Percentiles rank a stretch among this genome's conserved stretches.
These are phyloP conservation scores for Cenococcum geophilum DNA, from an alignment of 495 filamentous ascomycete genomes.

Conservation along the genomic window DNA sequence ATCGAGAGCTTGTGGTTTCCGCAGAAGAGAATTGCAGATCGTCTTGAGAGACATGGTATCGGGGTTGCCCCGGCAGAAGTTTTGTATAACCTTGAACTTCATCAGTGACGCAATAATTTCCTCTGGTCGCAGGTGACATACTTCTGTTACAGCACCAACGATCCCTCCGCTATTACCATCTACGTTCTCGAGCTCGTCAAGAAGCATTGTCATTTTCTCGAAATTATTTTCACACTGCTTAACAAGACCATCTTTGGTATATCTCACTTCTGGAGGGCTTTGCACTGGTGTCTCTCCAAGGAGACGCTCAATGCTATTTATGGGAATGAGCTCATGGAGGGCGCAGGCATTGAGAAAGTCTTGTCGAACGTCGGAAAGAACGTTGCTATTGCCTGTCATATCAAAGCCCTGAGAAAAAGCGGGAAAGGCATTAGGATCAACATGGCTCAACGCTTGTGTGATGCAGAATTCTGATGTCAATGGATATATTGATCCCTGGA, in stretches of 20 bases:
- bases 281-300: conserved; percentile 83
- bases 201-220: conserved; percentile 64
- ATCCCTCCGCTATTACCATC: conserved; percentile 92
- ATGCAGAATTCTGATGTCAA: conserved; percentile 73
- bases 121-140: conserved; percentile 31
- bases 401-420: conserved; percentile 77
- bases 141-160: conserved; percentile 73
- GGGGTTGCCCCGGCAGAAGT: conserved; percentile 44
- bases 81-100: neutral
- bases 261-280: conserved; percentile 65
- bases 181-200: conserved; percentile 80
- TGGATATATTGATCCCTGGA: conserved; percentile 55
- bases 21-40: conserved; percentile 72
- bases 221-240: conserved; percentile 65
- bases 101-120: neutral
- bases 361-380: conserved; percentile 76
- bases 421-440: conserved; percentile 74
- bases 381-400: conserved; percentile 57
- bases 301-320: conserved; percentile 69
- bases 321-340: conserved; percentile 73
- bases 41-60: conserved; percentile 88
- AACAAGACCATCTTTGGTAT: conserved; percentile 69
- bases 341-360: conserved; percentile 92
- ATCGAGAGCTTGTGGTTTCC: conserved; percentile 72
- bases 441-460: conserved; percentile 64